Conservation (phyloP, 208 protist species). For the Leptomonas pyrrhocoris region DNA sequence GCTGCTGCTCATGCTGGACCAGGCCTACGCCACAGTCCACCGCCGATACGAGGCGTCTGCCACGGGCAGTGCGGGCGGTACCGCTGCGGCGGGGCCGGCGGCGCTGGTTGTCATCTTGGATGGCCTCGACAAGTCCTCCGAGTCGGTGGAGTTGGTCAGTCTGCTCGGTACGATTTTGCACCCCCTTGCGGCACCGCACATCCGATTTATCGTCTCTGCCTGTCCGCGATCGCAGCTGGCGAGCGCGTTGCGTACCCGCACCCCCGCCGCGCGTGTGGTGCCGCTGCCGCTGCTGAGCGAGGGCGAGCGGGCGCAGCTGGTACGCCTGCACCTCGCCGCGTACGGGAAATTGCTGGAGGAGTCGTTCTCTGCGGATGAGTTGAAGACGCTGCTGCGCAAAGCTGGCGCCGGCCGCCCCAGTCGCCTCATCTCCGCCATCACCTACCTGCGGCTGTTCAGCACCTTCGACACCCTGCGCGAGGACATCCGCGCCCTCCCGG, state of each 20-base stretch:
- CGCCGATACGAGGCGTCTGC: slow-evolving; percentile 28
- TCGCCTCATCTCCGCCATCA: slow-evolving; percentile 75
- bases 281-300: slow-evolving; percentile 50
- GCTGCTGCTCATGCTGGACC: slow-evolving; percentile 60
- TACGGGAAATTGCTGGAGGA: slow-evolving; percentile 87
- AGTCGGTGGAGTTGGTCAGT: slow-evolving; percentile 53
- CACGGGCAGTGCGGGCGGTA: not conserved
- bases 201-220: slow-evolving; percentile 70
- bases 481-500: slow-evolving; percentile 73
- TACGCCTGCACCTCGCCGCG: slow-evolving; percentile 69
- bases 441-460: slow-evolving; percentile 84
- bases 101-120: slow-evolving; percentile 67
- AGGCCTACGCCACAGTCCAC: slow-evolving; percentile 49
- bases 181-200: slow-evolving; percentile 37
- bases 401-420: slow-evolving; percentile 56
- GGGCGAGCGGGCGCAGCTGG: slow-evolving; percentile 67
- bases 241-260: slow-evolving; percentile 49
- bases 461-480: slow-evolving; percentile 75
- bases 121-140: slow-evolving; percentile 62
- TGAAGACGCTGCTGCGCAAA: slow-evolving; percentile 77
- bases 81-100: not conserved
- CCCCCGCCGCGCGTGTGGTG: slow-evolving; percentile 40
- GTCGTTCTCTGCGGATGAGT: slow-evolving; percentile 63
- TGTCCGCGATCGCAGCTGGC: slow-evolving; percentile 33
- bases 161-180: slow-evolving; percentile 55